These are phyloP conservation scores for Cucumis cinereus DNA, from an alignment of 306 rosid species.

Conservation along the genomic window DNA sequence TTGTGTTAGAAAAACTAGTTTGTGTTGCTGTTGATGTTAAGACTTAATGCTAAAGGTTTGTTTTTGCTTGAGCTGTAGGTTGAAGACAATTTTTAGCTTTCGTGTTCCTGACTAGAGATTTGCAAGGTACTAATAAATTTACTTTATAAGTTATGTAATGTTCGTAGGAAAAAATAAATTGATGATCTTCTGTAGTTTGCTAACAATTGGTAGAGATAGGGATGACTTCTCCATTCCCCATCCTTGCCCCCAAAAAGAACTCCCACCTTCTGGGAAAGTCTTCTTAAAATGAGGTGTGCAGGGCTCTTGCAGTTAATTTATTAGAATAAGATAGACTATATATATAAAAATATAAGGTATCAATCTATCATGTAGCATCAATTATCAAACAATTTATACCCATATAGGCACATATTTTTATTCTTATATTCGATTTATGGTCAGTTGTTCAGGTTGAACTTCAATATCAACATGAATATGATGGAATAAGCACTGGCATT, in stretches of 20 bases:
- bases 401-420: not conserved
- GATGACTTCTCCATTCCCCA: not conserved
- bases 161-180: not conserved
- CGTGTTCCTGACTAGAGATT: conserved; percentile 78
- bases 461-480: conserved; percentile 82
- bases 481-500: conserved; percentile 78
- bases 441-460: conserved; percentile 55
- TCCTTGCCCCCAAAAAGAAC: not conserved
- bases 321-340: not conserved
- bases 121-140: conserved; percentile 41
- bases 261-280: not conserved
- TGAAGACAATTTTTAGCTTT: conserved; percentile 77
- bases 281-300: not conserved
- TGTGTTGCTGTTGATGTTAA: too few relatives aligned
- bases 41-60: too few relatives aligned
- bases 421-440: not conserved
- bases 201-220: not conserved
- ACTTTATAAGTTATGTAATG: not conserved
- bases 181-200: not conserved
- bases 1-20: too few relatives aligned
- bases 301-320: not conserved
- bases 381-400: not conserved
- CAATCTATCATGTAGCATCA: not conserved
- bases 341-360: not conserved
- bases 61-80: conserved; percentile 30